Percentiles rank a stretch among this genome's conserved stretches.
Evolutionary conservation across 2,329 filamentous ascomycete genomes (phyloP).

Genomic region (Botryotinia narcissicola): DNA sequence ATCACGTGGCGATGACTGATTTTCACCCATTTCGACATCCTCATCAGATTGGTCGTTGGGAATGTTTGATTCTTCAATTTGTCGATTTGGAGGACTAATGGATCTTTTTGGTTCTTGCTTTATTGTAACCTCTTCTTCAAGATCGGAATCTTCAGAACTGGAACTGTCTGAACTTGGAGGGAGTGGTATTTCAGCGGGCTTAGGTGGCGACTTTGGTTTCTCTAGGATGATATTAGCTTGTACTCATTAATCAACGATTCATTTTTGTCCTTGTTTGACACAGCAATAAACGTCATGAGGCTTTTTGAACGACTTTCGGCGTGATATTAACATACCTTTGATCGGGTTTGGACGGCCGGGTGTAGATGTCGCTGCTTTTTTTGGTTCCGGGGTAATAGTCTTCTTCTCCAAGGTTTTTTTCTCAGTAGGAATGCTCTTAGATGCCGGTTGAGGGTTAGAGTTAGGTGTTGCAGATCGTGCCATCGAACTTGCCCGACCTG

Average conservation of each 20-base stretch:
- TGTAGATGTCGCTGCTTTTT: neutral
- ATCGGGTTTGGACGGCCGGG: neutral
- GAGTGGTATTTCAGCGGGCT: neutral
- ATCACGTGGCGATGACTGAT: slow-evolving; percentile 30
- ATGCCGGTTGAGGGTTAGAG: neutral
- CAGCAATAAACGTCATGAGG: neutral
- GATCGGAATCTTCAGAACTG: slow-evolving; percentile 18
- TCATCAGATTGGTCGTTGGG: slow-evolving; percentile 17
- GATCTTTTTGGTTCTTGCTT: neutral
- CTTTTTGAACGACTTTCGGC: neutral
- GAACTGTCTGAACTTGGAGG: slow-evolving; percentile 16
- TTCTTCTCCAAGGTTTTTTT: neutral
- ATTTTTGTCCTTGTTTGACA: neutral
- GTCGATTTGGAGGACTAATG: neutral
- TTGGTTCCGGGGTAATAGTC: slow-evolving; percentile 4
- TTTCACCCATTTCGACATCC: slow-evolving; percentile 26
- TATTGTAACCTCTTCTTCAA: slow-evolving; percentile 20
- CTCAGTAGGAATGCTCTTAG: neutral
- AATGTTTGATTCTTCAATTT: neutral
- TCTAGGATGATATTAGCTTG: slow-evolving; percentile 9
- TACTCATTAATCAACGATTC: neutral
- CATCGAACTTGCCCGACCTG: neutral
- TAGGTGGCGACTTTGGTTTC: neutral
- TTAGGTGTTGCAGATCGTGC: slow-evolving; percentile 12
- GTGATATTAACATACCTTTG: slow-evolving; percentile 14